phyloP scores from a whole-genome alignment of 2,329 filamentous ascomycete genomes.

The Endoconidiophora laricicola region DNA sequence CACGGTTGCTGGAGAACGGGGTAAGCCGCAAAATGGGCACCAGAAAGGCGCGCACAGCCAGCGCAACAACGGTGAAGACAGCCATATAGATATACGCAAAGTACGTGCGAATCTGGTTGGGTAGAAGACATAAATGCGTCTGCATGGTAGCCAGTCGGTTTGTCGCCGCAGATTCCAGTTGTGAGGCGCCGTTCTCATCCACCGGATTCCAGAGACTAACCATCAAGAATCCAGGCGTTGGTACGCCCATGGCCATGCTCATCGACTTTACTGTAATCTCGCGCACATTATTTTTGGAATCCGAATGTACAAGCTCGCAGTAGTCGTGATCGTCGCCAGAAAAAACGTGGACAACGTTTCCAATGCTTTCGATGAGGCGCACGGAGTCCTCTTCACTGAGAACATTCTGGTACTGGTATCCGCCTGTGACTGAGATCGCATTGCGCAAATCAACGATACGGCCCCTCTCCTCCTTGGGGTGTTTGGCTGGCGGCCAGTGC shows the following conservation, averaged over 20 bases:
- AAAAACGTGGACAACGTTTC: constrained; percentile 72
- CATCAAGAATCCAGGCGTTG: constrained; percentile 72
- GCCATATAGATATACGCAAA: constrained; percentile 57
- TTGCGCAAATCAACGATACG: constrained; percentile 46
- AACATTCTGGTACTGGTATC: constrained; percentile 96
- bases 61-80: constrained; percentile 31
- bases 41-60: constrained; percentile 38
- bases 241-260: constrained; percentile 91
- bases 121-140: constrained; percentile 78
- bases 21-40: constrained; percentile 37
- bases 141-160: constrained; percentile 48
- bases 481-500: constrained; percentile 55
- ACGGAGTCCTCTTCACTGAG: constrained; percentile 61
- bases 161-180: not conserved
- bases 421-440: constrained; percentile 57
- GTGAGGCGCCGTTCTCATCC: constrained; percentile 24
- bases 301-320: constrained; percentile 70
- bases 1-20: constrained; percentile 32
- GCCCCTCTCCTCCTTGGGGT: constrained; percentile 21
- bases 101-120: constrained; percentile 73
- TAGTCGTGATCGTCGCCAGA: constrained; percentile 98
- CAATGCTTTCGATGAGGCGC: constrained; percentile 58
- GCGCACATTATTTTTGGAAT: constrained; percentile 44
- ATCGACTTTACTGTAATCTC: constrained; percentile 95
- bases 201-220: constrained; percentile 87